Conservation (phyloP, 768 basidiomycete species). For the Lactarius evosmus region DNA sequence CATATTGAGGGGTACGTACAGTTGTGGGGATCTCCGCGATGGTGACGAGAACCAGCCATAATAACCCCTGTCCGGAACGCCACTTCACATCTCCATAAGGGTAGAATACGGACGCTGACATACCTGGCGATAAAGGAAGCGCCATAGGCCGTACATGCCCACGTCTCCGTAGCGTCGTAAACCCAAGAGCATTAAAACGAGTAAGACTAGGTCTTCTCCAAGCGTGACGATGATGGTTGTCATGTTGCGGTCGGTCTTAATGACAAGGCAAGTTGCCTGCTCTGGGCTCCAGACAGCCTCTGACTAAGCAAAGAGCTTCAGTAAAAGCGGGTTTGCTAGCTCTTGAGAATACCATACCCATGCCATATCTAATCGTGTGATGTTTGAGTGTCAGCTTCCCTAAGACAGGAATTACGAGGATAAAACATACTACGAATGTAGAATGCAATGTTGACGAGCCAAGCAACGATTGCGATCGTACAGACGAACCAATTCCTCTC, state of each 20-base stretch:
- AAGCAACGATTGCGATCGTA: slow-evolving; percentile 10
- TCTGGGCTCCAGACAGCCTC: neutral
- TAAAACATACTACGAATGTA: slow-evolving; percentile 21
- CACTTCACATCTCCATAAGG: neutral
- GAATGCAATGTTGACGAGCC: slow-evolving; percentile 12
- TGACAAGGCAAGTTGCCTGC: slow-evolving; percentile 1
- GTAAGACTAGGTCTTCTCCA: slow-evolving; percentile 14
- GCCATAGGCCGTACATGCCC: slow-evolving; percentile 23
- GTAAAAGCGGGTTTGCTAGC: neutral
- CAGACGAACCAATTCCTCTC: slow-evolving; percentile 2
- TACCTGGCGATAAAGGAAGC: slow-evolving; percentile 22
- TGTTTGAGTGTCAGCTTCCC: neutral
- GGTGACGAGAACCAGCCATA: slow-evolving; percentile 23
- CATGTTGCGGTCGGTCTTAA: neutral
- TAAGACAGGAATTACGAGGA: neutral
- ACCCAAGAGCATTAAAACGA: slow-evolving; percentile 19
- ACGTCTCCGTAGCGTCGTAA: slow-evolving; percentile 19
- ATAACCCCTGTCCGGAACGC: slow-evolving; percentile 10
- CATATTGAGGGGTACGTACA: neutral
- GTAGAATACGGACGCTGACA: neutral
- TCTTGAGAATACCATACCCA: neutral
- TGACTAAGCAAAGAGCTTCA: slow-evolving; percentile 7
- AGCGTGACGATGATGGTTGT: slow-evolving; percentile 17
- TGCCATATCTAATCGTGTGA: neutral
- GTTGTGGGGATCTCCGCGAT: slow-evolving; percentile 23